Evolutionary conservation across 768 basidiomycete genomes (phyloP), one percentile per base, ranked within the genome.

Genomic region (Auricularia cornea): DNA sequence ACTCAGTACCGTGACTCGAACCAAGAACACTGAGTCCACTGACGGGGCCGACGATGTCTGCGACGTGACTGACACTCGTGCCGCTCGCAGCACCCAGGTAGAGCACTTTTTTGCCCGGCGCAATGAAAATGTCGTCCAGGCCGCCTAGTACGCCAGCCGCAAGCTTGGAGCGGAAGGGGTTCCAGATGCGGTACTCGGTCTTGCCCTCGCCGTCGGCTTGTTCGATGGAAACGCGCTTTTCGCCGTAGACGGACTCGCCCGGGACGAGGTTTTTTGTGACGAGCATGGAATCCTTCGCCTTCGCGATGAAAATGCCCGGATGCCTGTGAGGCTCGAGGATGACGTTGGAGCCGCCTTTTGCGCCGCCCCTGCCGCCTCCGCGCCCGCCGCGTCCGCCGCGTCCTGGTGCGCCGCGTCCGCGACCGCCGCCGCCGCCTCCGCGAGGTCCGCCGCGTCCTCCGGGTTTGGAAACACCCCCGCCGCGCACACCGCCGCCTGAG

Each of bases 201-300:
- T 99, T 99, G 51, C 83, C 88, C 52, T 89, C 90, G 23, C 80
- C 83, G 52, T 81, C 86, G 23, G 77, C 79, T 14, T 81, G 79
- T 16, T 94, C 92, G 70, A 98, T 84, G 18, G 88, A 85, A 75
- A 98, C 94, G 72, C 96, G 83, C 80, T 99, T 99, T 77, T 99
- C 97, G 65, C 97, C 97, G 74, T 99, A 99, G 11, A 99, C 96
- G 6, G 90, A 90, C 73, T 98, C 97, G 56, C 97, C 97, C 1
- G 97, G 97, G 44, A 92, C 94, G 73, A 99, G 84, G 76, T 98
- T 98, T 79, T 94, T 94, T 41, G 97, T 98, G 75, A 99, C 97
- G 68, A 99, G 80, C 76, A 98, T 84, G 70, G 92, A 88, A 71
- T 98, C 97, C 78, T 99, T 98, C 75, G 94, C 95, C 75, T 91